Percentiles rank a stretch among this genome's conserved stretches.
Evolutionary conservation across 2,329 filamentous ascomycete species (phyloP).

Genomic region (Aspergillus sp.): DNA sequence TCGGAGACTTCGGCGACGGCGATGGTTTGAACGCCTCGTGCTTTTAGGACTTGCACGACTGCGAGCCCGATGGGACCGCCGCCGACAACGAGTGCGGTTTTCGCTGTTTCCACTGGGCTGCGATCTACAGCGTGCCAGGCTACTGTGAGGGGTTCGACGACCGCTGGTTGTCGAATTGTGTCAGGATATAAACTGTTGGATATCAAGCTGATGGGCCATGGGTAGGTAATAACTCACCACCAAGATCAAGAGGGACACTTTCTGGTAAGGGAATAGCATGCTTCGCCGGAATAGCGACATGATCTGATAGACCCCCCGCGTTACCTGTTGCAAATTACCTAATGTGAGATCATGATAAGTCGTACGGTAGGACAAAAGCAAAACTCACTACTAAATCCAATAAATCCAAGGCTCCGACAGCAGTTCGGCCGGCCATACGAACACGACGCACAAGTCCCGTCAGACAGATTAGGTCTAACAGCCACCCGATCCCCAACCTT

Average conservation of each 20-base stretch:
- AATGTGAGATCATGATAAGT: background rate
- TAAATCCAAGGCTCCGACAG: conserved; percentile 58
- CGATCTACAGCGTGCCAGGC: conserved; percentile 63
- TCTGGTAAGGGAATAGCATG: conserved; percentile 25
- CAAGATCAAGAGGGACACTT: conserved; percentile 20
- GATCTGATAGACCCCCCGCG: conserved; percentile 30
- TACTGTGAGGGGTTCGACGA: conserved; percentile 63
- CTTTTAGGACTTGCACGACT: conserved; percentile 58
- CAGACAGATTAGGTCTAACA: conserved; percentile 61
- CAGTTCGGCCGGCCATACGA: conserved; percentile 55
- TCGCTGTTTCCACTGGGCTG: conserved; percentile 44
- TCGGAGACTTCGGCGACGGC: conserved; percentile 59
- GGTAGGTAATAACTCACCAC: conserved; percentile 17
- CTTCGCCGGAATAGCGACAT: conserved; percentile 23
- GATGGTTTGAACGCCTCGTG: conserved; percentile 53
- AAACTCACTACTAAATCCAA: conserved; percentile 46
- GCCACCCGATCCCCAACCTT: conserved; percentile 58
- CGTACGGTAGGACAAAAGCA: background rate
- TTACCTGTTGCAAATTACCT: conserved; percentile 16
- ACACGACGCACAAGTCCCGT: conserved; percentile 58
- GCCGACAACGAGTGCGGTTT: conserved; percentile 57
- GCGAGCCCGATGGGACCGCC: conserved; percentile 64
- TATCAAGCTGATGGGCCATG: background rate
- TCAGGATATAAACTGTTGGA: background rate
- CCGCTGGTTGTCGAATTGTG: conserved; percentile 35